These are phyloP conservation scores for Paraphaeosphaeria sporulosa DNA, from an alignment of 2,329 filamentous ascomycete species.

Conservation along the genomic window DNA sequence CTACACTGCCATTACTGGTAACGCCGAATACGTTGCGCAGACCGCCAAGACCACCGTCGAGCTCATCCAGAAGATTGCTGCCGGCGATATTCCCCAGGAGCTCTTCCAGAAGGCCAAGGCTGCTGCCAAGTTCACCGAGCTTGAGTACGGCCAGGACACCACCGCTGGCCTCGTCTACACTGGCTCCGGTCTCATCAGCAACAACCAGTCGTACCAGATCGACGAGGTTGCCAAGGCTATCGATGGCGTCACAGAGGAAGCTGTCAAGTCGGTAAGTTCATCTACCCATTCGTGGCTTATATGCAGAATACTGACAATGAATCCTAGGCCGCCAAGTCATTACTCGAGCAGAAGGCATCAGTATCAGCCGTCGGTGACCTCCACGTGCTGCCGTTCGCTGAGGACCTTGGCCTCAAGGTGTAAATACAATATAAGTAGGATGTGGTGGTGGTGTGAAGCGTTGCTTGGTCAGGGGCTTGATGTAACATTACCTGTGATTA, in stretches of 20 bases:
- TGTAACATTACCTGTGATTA: conserved; percentile 54
- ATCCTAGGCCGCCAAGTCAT: conserved; percentile 80
- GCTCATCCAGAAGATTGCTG: conserved; percentile 80
- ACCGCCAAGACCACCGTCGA: conserved; percentile 81
- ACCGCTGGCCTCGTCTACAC: conserved; percentile 81
- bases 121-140: conserved; percentile 89
- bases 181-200: conserved; percentile 82
- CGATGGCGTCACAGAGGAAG: conserved; percentile 81
- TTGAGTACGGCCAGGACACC: conserved; percentile 81
- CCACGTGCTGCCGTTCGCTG: conserved; percentile 87
- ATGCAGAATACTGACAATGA: conserved; percentile 27
- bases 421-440: conserved; percentile 63
- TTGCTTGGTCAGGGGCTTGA: conserved; percentile 39
- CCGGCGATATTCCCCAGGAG: conserved; percentile 79
- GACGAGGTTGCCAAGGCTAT: conserved; percentile 80
- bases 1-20: conserved; percentile 80
- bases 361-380: conserved; percentile 92
- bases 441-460: conserved; percentile 37
- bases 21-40: conserved; percentile 74
- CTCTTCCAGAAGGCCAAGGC: conserved; percentile 91
- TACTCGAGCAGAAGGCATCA: conserved; percentile 87
- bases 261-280: conserved; percentile 80
- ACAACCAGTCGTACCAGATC: conserved; percentile 83
- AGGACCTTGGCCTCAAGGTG: conserved; percentile 93
- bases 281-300: conserved; percentile 1